Percentiles rank a stretch among this genome's conserved stretches.
These are phyloP conservation scores for Oryza rufipogon DNA, from an alignment of 176 grass and related monocot species.

Conservation along the genomic window DNA sequence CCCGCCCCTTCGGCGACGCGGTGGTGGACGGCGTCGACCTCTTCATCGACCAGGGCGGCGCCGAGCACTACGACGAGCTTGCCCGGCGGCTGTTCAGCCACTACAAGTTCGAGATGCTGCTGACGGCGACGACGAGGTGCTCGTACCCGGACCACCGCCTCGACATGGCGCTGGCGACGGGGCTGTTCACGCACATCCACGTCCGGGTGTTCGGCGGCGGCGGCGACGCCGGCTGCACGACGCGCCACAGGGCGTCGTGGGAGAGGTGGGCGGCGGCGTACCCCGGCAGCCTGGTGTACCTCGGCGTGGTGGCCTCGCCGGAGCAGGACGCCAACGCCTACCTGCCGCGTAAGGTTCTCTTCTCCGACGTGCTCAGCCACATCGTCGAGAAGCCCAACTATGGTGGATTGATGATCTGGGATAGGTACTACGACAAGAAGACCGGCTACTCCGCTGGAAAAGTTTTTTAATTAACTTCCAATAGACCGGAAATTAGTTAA, in stretches of 20 bases:
- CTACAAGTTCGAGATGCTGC: background rate
- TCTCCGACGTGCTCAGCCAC: background rate
- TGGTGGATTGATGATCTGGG: background rate
- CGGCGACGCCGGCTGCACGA: background rate
- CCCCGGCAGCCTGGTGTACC: background rate
- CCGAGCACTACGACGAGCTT: conserved; percentile 26
- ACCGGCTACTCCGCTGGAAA: too few species aligned
- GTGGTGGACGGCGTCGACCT: background rate
- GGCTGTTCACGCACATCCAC: conserved; percentile 63
- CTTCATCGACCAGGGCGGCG: background rate
- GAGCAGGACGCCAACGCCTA: background rate
- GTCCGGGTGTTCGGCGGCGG: conserved; percentile 66
- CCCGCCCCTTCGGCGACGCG: background rate
- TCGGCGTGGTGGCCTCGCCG: conserved; percentile 27
- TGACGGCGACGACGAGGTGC: conserved; percentile 60
- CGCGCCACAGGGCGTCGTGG: conserved; percentile 11
- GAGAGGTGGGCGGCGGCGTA: conserved; percentile 33
- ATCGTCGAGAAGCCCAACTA: background rate
- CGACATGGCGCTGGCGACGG: conserved; percentile 40
- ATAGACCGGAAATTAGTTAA: too few species aligned
- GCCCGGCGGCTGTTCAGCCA: background rate
- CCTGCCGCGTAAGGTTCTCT: background rate
- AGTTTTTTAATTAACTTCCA: too few species aligned
- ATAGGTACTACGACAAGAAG: conserved; percentile 29
- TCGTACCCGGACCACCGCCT: conserved; percentile 40